Evolutionary conservation across 208 protist genomes (phyloP), one percentile per base, ranked within the genome.

Genomic region (Wallacemonas sp.): DNA sequence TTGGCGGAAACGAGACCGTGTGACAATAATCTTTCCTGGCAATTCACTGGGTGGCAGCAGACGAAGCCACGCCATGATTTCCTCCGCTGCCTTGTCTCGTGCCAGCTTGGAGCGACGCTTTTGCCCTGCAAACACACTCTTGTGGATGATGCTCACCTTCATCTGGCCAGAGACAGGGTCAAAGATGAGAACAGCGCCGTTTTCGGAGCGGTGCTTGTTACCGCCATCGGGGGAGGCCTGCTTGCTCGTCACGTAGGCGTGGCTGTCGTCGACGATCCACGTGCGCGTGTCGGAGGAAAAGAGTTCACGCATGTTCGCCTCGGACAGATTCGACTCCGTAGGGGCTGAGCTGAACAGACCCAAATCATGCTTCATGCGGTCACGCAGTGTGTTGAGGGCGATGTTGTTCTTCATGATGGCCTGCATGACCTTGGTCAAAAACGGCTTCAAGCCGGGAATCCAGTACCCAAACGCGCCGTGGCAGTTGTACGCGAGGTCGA

Each of bases 371-470:
- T 99, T 94, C 77, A 99, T 98, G 71, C 99, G 90, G 85, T 99
- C 98, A 53, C 99, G 89, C 55, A 99, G 79, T 5, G 99, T 99
- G 82, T 99, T 99, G 5, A 99, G 86, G 2, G 98, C 98, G 47
- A 98, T 98, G 95, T 99, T 99, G 53, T 98, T 93, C 84, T 99
- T 99, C 94, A 99, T 99, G 65, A 99, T 99, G 66, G 99, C 99
- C 24, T 88, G 82, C 93, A 99, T 97, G 26, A 99, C 98, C 75
- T 99, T 95, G 33, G 84, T 66, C 31, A 99, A 82, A 17, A 99
- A 83, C 30, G 96, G 84, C 90, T 99, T 99, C 42, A 99, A 70
- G 24, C 93, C 98, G 0, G 98, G 97, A 28, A 96, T 84, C 98
- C 98, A 99, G 82, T 99, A 99, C 42, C 99, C 99, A 80, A 96